These are phyloP conservation scores for Trichosporon coremiiforme DNA, from an alignment of 1,284 basidiomycete species.

Conservation along the genomic window DNA sequence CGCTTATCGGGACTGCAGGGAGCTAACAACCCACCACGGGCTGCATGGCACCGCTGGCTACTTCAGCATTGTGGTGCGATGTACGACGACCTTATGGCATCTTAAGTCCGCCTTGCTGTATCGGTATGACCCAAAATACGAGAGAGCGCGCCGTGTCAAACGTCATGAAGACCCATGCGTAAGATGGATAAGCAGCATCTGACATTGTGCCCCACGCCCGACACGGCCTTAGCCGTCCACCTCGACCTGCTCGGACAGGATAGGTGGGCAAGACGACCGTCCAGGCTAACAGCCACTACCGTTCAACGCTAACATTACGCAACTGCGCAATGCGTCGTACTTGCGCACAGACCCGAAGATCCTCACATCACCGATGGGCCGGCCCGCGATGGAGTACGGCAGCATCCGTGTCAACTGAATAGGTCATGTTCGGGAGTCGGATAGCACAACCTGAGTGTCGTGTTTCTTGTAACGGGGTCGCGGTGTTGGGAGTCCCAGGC, in stretches of 20 bases:
- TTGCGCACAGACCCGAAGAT: slow-evolving; percentile 7
- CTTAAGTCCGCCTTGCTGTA: neutral
- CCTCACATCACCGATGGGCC: neutral
- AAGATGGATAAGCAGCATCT: neutral
- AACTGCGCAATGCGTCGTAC: neutral
- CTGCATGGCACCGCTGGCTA: neutral
- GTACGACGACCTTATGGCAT: neutral
- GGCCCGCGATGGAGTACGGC: neutral
- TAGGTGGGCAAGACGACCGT: neutral
- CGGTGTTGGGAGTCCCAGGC: neutral
- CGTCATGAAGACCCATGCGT: slow-evolving; percentile 3
- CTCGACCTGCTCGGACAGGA: neutral
- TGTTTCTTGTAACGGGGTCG: neutral
- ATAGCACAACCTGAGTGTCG: neutral
- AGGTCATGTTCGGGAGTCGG: slow-evolving; percentile 6
- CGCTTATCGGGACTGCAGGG: neutral
- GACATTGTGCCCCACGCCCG: neutral
- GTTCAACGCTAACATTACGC: neutral
- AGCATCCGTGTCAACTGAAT: neutral
- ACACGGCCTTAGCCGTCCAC: neutral
- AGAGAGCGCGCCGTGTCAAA: neutral
- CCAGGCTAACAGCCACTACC: neutral
- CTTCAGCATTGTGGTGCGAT: neutral
- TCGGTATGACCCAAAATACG: neutral
- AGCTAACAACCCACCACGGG: neutral